Base-by-base conservation (phyloP, 2,329 filamentous ascomycete species). In the Botrytis squamosa region DNA sequence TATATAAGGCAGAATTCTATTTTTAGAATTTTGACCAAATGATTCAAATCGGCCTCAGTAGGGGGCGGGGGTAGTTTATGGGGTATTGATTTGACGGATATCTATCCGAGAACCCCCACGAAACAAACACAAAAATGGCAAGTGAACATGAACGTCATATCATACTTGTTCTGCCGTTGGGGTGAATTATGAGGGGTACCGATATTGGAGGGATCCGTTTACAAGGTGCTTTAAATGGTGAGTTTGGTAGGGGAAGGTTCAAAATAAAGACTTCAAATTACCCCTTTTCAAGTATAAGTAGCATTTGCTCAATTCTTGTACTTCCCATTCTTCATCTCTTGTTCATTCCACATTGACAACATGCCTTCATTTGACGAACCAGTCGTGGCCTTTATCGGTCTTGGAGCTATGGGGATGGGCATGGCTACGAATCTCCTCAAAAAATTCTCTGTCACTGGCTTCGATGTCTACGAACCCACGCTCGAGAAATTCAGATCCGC, bases 371-470 rank as follows among this genome's bases (percentile, higher is more conserved):
- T 38, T 22, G 62, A 67, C 7, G 36, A 66, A 38, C 46, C 62
- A 65, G 75, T 0, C 12, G 49, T 70, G 46, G 77, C 77, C 64
- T 79, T 78, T 66, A 73, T 78, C 3, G 92, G 92, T 84, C 90
- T 94, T 4, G 92, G 92, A 73, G 92, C 92, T 82, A 94, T 94
- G 92, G 92, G 92, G 80, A 92, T 93, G 81, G 92, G 92, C 80
- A 94, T 94, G 92, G 92, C 92, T 76, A 92, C 88, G 74, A 87
- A 93, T 80, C 87, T 94, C 64, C 85, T 93, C 78, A 89, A 89
- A 77, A 83, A 88, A 76, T 92, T 91, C 81, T 75, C 84, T 40
- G 91, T 94, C 38, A 90, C 88, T 36, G 92, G 92, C 73, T 94
- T 90, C 80, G 92, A 94, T 79, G 88, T 93, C 59, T 93, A 88